Conservation (phyloP, 2,329 filamentous ascomycete genomes). For the Xylaria arbuscula region DNA sequence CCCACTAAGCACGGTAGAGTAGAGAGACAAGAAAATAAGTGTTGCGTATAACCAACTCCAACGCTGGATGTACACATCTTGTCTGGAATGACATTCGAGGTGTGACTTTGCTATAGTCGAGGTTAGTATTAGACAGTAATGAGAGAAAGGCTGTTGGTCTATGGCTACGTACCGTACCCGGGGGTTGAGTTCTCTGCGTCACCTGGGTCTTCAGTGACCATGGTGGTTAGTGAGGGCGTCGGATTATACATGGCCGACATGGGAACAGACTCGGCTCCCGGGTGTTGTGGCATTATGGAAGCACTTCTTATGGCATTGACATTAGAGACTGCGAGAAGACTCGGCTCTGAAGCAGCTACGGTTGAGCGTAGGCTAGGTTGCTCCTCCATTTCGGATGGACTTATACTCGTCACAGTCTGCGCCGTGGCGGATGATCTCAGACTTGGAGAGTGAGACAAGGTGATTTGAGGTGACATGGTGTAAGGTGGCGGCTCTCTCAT, state of each 20-base stretch:
- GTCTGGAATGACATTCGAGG: slow-evolving; percentile 46
- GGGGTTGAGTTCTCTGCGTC: slow-evolving; percentile 39
- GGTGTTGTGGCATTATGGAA: slow-evolving; percentile 28
- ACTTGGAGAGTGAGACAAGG: slow-evolving; percentile 10
- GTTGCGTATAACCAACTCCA: slow-evolving; percentile 62
- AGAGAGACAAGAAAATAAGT: slow-evolving; percentile 64
- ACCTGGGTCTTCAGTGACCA: slow-evolving; percentile 35
- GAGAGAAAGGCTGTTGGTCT: not conserved
- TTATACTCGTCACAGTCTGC: slow-evolving; percentile 28
- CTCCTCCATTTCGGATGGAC: slow-evolving; percentile 28
- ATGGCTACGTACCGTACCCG: slow-evolving; percentile 39
- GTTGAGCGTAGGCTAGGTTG: slow-evolving; percentile 43
- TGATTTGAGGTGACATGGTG: not conserved
- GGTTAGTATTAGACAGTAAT: slow-evolving; percentile 15
- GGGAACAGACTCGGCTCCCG: slow-evolving; percentile 33
- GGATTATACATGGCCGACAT: slow-evolving; percentile 38
- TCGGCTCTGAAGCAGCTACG: slow-evolving; percentile 38
- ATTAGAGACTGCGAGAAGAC: slow-evolving; percentile 16
- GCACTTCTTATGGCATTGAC: slow-evolving; percentile 27
- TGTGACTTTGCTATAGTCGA: slow-evolving; percentile 42
- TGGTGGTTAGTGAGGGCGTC: slow-evolving; percentile 23
- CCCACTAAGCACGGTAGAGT: slow-evolving; percentile 72
- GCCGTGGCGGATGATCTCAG: slow-evolving; percentile 14
- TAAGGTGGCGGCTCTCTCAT: slow-evolving; percentile 27
- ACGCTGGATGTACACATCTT: slow-evolving; percentile 47